phyloP scores from a whole-genome alignment of 768 basidiomycete species.

The Botryobasidium botryosum region DNA sequence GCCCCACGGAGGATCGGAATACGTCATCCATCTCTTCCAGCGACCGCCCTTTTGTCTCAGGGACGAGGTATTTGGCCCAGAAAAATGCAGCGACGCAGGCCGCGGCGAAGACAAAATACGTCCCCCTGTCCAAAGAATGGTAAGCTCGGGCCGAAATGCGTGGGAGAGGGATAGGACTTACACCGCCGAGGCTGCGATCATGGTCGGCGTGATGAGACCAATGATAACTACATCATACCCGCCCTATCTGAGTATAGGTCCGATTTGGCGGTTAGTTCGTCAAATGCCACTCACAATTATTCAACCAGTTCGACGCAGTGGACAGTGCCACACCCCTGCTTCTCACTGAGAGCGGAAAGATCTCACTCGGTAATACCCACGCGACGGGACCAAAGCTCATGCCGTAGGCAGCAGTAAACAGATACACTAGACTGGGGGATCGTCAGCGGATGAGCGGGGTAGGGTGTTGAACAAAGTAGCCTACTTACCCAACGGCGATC shows the following conservation, averaged over 20 bases:
- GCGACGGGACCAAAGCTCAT: constrained; percentile 63
- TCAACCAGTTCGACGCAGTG: constrained; percentile 74
- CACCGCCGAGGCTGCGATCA: constrained; percentile 46
- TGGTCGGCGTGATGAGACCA: constrained; percentile 51
- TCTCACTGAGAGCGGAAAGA: constrained; percentile 63
- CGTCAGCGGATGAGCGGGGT: not conserved
- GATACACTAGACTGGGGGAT: constrained; percentile 38
- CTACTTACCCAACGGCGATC: constrained; percentile 44
- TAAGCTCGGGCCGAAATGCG: not conserved
- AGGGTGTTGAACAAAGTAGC: not conserved
- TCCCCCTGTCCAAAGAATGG: constrained; percentile 26
- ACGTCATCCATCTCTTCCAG: constrained; percentile 40
- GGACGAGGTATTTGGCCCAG: constrained; percentile 38
- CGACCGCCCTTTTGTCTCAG: constrained; percentile 27
- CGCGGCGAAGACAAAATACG: constrained; percentile 48
- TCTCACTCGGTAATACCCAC: constrained; percentile 73
- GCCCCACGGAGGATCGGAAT: constrained; percentile 21
- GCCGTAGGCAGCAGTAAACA: constrained; percentile 64
- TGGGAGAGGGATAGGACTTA: constrained; percentile 16
- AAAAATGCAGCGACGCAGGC: constrained; percentile 51
- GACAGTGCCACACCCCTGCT: constrained; percentile 70
- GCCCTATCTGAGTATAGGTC: too few species aligned
- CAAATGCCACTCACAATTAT: constrained; percentile 48
- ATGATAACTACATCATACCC: constrained; percentile 64
- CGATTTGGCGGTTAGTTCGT: too few species aligned